These are phyloP conservation scores for Diaporthe destruens DNA, from an alignment of 2,329 filamentous ascomycete species.

Conservation along the genomic window DNA sequence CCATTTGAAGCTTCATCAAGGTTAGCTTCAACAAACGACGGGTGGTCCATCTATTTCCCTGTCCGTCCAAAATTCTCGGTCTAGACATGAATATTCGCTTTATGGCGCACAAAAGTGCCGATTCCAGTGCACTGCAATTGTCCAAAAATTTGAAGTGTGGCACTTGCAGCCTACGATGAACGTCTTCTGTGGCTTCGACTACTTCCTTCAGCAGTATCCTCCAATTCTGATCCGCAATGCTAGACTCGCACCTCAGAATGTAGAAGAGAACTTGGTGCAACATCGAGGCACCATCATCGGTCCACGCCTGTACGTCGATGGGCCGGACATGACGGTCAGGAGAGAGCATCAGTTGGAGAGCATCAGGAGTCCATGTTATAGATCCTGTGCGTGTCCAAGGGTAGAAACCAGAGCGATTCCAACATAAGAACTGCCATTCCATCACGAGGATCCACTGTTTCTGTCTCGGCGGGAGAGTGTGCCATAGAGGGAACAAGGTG, in stretches of 20 bases:
- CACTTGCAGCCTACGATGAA: background rate
- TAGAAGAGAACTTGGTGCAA: background rate
- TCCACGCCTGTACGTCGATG: background rate
- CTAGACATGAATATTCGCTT: fast-evolving
- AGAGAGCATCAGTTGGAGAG: background rate
- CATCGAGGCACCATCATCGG: background rate
- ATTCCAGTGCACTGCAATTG: background rate
- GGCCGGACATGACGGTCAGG: background rate
- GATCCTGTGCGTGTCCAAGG: background rate
- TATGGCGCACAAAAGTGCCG: background rate
- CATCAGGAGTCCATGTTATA: background rate
- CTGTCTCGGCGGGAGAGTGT: background rate
- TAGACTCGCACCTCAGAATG: background rate
- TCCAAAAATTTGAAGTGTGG: background rate
- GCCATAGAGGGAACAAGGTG: background rate
- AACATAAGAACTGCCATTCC: background rate
- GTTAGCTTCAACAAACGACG: background rate
- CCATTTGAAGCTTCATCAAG: background rate
- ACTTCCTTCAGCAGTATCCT: background rate
- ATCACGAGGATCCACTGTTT: background rate
- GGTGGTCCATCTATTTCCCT: no score
- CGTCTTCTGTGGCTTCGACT: background rate
- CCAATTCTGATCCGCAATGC: background rate
- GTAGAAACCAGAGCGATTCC: background rate
- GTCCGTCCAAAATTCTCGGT: no score